Evolutionary conservation across 2,329 filamentous ascomycete species (phyloP).

Genomic region (Epichloe glyceriae): DNA sequence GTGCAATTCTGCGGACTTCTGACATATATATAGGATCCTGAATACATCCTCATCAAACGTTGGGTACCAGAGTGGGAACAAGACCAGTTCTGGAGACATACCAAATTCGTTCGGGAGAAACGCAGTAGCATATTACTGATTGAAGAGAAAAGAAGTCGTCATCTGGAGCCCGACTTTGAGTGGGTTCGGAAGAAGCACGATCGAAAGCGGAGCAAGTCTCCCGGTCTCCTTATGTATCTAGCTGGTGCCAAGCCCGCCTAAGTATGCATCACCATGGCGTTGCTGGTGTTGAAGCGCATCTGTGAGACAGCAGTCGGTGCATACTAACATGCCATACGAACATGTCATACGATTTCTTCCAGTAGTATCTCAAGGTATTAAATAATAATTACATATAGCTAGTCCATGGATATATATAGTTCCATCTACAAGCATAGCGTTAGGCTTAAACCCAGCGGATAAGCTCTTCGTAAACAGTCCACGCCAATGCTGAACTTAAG

Average conservation of each 20-base stretch:
- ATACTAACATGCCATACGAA: too few relatives aligned
- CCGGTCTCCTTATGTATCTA: constrained; percentile 42
- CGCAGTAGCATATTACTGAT: constrained; percentile 33
- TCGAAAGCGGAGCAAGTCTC: constrained; percentile 42
- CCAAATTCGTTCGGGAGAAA: constrained; percentile 47
- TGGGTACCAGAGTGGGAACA: constrained; percentile 62
- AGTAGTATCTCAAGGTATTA: too few relatives aligned
- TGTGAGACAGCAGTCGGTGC: too few relatives aligned
- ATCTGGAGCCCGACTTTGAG: constrained; percentile 36
- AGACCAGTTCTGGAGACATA: constrained; percentile 60
- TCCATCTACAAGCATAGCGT: too few relatives aligned
- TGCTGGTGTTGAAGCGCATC: too few relatives aligned
- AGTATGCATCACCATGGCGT: neutral
- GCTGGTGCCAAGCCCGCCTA: constrained; percentile 28
- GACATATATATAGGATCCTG: constrained; percentile 37
- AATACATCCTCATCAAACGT: constrained; percentile 60
- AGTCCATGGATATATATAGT: too few relatives aligned
- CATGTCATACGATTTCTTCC: too few relatives aligned
- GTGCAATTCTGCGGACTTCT: neutral
- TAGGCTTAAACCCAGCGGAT: constrained; percentile 43
- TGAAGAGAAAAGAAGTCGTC: constrained; percentile 30
- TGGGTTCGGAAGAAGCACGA: constrained; percentile 45
- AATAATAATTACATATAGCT: too few relatives aligned
- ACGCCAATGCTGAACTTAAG: constrained; percentile 84
- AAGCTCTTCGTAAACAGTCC: constrained; percentile 93